Base-by-base conservation (phyloP, 2,329 filamentous ascomycete species). In the Fusarium sp. region DNA sequence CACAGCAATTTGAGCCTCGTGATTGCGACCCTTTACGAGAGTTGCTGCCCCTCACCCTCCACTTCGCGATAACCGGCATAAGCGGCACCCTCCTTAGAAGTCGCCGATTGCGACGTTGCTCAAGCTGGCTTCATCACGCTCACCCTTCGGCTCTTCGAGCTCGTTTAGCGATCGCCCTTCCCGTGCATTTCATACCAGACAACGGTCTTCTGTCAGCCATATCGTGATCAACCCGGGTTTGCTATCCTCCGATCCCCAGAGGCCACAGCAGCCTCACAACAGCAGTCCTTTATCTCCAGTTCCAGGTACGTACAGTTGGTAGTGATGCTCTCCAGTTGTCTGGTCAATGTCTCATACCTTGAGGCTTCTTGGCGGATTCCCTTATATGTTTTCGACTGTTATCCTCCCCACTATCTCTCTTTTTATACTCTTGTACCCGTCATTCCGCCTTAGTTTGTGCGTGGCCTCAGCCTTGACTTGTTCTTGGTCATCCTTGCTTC, bases 61-160 rank as follows among this genome's bases (percentile, higher is more conserved):
- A 50, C 39, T 55, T 57, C 35, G 39, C 53, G 38, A 61, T n/a
- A 47, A 41, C 54, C 46, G 55, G 58, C 65, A 66, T 55, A 70
- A 70, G 57, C 70, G 45, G 54, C 53, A 62, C 45, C 65, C 36
- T 68, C 62, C 42, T 62, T 62, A 54, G 55, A 63, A 54, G 75
- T 77, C 68, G 75, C 75, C 64, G 49, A 45, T 60, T 65, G 73
- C 75, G 68, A 76, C 76, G 62, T 74, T 66, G 25, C 59, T 62
- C 81, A 86, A 82, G 75, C 85, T 90, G 87, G 87, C 86, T 82
- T 83, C 85, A 75, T 79, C 83, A 82, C 84, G 81, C 71, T 79
- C 82, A 73, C 80, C 82, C 75, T 83, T 84, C 75, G 87, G 86
- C 79, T 87, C 88, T 68, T 89, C 88, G 81, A 83, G 81, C 80